These are phyloP conservation scores for Fusarium sp. DNA, from an alignment of 2,329 filamentous ascomycete species.

Conservation along the genomic window DNA sequence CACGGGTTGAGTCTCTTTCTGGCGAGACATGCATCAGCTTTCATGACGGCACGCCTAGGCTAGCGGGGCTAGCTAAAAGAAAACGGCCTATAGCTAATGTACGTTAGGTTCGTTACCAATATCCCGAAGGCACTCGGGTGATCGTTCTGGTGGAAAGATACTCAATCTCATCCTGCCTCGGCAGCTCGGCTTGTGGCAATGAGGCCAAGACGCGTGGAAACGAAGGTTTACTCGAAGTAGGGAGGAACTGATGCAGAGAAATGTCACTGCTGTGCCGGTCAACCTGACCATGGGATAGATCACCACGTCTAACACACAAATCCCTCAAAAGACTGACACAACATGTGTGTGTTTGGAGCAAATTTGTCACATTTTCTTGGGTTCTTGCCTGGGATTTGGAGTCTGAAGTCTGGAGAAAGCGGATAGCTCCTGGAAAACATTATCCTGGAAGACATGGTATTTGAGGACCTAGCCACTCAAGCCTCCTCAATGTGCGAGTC, in stretches of 20 bases:
- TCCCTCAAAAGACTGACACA: slow-evolving; percentile 9
- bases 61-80: background rate
- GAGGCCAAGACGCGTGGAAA: slow-evolving; percentile 8
- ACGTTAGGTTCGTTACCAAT: background rate
- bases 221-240: slow-evolving; percentile 28
- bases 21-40: slow-evolving; percentile 42
- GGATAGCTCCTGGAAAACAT: background rate
- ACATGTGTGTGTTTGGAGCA: slow-evolving; percentile 6
- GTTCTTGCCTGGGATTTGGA: background rate
- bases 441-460: background rate
- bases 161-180: slow-evolving; percentile 21
- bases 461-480: slow-evolving; percentile 3
- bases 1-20: slow-evolving; percentile 18
- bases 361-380: background rate
- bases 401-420: background rate
- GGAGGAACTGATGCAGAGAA: slow-evolving; percentile 21
- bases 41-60: slow-evolving; percentile 18
- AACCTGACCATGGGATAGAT: background rate
- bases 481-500: slow-evolving; percentile 10
- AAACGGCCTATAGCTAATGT: slow-evolving; percentile 8
- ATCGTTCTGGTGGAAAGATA: slow-evolving; percentile 26
- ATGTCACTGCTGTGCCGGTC: slow-evolving; percentile 14
- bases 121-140: slow-evolving; percentile 13
- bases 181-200: slow-evolving; percentile 16
- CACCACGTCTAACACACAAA: slow-evolving; percentile 12